Evolutionary conservation across 495 filamentous ascomycete species (phyloP).

Genomic region (Xanthoparmelia taractica): DNA sequence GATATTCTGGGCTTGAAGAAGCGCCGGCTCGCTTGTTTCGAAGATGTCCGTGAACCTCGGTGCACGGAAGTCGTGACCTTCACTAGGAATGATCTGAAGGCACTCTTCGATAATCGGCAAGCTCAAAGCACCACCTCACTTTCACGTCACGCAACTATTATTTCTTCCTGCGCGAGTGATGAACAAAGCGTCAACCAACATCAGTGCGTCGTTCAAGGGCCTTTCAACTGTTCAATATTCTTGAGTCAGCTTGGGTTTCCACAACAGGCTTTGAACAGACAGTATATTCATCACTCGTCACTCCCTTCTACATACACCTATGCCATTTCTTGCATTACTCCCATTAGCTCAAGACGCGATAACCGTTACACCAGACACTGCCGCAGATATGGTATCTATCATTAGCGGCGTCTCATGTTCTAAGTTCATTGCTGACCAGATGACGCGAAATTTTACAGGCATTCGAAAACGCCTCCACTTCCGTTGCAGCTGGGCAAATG

Average conservation of each 20-base stretch:
- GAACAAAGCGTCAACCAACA: background rate
- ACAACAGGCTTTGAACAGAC: background rate
- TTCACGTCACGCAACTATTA: background rate
- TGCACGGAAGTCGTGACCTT: background rate
- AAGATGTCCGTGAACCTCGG: background rate
- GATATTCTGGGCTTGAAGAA: conserved; percentile 1
- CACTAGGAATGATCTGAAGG: background rate
- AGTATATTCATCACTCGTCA: background rate
- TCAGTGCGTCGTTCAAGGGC: background rate
- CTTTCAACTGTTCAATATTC: background rate
- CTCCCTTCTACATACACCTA: background rate
- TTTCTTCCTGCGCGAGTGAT: background rate
- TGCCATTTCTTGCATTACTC: background rate
- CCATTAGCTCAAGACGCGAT: background rate
- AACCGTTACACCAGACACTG: background rate
- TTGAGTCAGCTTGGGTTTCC: background rate
- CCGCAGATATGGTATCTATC: background rate
- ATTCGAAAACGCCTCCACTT: conserved; percentile 98
- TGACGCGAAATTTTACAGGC: conserved; percentile 50
- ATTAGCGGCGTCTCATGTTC: conserved; percentile 2
- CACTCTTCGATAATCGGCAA: background rate
- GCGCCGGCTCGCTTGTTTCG: background rate
- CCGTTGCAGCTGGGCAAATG: conserved; percentile 97
- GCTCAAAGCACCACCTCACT: background rate
- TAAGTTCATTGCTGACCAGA: conserved; percentile 17